These are phyloP conservation scores for Nepenthes mirabilis DNA, from an alignment of 148 eudicot genomes.

Conservation along the genomic window DNA sequence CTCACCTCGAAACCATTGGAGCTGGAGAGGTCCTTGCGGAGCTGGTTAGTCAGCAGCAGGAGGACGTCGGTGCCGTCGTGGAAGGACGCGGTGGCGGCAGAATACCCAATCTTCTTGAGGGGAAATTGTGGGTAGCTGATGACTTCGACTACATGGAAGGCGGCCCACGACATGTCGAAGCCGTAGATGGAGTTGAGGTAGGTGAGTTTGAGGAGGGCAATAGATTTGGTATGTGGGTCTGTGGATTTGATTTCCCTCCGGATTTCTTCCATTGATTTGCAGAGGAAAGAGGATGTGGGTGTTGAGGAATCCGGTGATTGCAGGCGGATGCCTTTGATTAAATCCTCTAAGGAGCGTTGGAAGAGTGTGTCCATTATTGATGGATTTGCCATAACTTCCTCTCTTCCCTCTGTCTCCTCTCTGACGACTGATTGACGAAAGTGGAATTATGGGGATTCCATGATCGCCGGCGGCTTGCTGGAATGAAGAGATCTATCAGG, in stretches of 20 bases:
- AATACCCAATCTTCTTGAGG: conserved; percentile 56
- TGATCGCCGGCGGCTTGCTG: no score
- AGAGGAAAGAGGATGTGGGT: conserved; percentile 37
- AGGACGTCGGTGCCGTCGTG: conserved; percentile 45
- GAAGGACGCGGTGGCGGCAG: conserved; percentile 54
- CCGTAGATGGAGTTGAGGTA: conserved; percentile 47
- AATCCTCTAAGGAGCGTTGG: conserved; percentile 51
- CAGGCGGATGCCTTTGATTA: conserved; percentile 59
- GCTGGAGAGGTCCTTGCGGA: conserved; percentile 65
- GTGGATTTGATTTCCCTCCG: conserved; percentile 68
- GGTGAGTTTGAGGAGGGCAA: conserved; percentile 63
- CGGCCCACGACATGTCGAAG: conserved; percentile 48
- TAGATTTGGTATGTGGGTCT: conserved; percentile 58
- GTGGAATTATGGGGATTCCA: no score
- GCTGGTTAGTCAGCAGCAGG: conserved; percentile 65
- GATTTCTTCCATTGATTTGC: conserved; percentile 52
- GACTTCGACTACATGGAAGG: conserved; percentile 69
- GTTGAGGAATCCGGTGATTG: conserved; percentile 17
- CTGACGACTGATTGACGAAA: no score
- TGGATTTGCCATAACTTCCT: conserved; percentile 9
- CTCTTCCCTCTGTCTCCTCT: no score
- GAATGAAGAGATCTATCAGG: no score
- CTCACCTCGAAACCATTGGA: conserved; percentile 46
- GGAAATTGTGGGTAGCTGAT: conserved; percentile 38
- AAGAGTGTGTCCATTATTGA: conserved; percentile 62